Evolutionary conservation across 257 asterid species (phyloP), one percentile per base, ranked within the genome.

Genomic region (Ophiorrhiza pumila): DNA sequence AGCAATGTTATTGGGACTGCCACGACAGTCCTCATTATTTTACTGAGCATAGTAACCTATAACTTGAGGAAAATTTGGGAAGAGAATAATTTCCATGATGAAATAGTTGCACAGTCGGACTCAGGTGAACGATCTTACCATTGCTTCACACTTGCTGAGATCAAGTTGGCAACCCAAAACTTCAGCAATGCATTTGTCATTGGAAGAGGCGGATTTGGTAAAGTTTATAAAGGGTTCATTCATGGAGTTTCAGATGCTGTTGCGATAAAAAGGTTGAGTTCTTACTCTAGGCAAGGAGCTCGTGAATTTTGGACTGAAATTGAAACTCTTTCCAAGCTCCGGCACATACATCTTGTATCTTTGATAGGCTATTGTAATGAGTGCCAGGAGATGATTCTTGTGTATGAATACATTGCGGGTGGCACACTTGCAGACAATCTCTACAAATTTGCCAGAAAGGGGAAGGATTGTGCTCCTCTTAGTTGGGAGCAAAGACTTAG

Each of bases 381-480:
- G 52, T 4, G 18, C 32, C 14, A 68, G 10, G 69, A 75, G 47
- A 66, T 68, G 74, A 66, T 66, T 32, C 68, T 74, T 15, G 73
- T 74, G 22, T 74, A 74, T 9, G 73, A 74, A 41, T 65, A 66
- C 59, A 67, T 67, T 37, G 23, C 69, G 0, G 22, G 62, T 32
- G 79, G 74, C 6, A 67, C 79, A 3, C 60, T 75, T 49, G 79
- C 73, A n/a, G 79, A 75, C 32, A 68, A 67, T 34, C 67, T 75
- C 15, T 75, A 75, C 37, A 66, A 56, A 43, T 0, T 17, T 27
- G 34, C 59, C 0, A 25, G 50, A 22, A 23, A 72, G 27, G 14
- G 23, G 14, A 72, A n/a, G 3, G 63, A 46, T 25, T 31, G 31
- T 31, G 69, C 56, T 29, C 61, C 67, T 74, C 68, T 74, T 1